These are phyloP conservation scores for Nelumbo lutea DNA, from an alignment of 164 flowering plant genomes.

Conservation along the genomic window DNA sequence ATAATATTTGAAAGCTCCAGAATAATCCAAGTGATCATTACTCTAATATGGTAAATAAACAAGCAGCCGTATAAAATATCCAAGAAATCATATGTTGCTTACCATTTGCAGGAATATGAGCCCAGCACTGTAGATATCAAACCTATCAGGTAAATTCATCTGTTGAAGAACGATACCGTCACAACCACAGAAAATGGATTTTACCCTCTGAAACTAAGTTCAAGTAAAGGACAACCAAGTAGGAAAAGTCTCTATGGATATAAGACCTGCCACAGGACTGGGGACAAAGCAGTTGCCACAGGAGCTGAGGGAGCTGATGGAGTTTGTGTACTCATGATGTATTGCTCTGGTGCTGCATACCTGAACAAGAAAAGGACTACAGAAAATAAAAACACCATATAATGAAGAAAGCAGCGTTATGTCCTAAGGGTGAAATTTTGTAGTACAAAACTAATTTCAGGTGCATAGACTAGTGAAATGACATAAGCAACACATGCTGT, in stretches of 20 bases:
- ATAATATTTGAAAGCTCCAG: background rate
- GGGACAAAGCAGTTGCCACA: slow-evolving; percentile 92
- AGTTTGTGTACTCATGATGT: slow-evolving; percentile 99
- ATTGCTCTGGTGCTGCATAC: slow-evolving; percentile 98
- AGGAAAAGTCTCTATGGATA: background rate
- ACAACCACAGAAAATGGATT: slow-evolving; percentile 2
- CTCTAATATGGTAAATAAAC: background rate
- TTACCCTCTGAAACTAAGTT: slow-evolving; percentile 3
- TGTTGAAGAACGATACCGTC: slow-evolving; percentile 29
- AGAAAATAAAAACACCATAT: background rate
- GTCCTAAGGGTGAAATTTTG: no score
- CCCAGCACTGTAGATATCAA: slow-evolving; percentile 93
- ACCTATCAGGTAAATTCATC: slow-evolving; percentile 93
- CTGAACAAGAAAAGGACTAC: slow-evolving; percentile 29
- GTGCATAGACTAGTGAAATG: background rate
- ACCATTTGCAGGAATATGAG: slow-evolving; percentile 96
- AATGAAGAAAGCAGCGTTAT: background rate
- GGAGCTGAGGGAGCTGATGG: slow-evolving; percentile 98
- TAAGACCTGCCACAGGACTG: slow-evolving; percentile 93
- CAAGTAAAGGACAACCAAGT: slow-evolving; percentile 2
- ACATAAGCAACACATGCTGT: background rate
- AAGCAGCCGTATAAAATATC: background rate
- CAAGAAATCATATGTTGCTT: slow-evolving; percentile 3
- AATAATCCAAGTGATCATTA: background rate
- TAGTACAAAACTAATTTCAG: background rate